These are phyloP conservation scores for Ophiobolus disseminans DNA, from an alignment of 2,329 filamentous ascomycete species.

Conservation along the genomic window DNA sequence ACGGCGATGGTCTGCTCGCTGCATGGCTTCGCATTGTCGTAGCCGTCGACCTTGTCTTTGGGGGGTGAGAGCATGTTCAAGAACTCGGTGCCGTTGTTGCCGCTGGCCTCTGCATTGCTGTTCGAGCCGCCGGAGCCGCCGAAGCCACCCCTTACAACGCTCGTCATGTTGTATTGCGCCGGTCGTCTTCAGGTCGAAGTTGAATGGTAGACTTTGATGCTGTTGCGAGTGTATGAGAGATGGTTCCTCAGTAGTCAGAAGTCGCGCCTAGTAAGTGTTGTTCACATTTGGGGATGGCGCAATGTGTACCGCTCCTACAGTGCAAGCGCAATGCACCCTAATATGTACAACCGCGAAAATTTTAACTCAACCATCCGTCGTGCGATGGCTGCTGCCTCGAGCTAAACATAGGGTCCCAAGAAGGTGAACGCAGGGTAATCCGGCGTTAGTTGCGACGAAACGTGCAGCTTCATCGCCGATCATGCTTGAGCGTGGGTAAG, in stretches of 20 bases:
- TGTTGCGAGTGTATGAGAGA: too few species aligned
- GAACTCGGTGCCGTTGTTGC: conserved; percentile 49
- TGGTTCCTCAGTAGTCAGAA: too few species aligned
- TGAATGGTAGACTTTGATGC: not conserved
- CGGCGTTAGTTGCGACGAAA: not conserved
- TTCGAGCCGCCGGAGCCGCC: conserved; percentile 29
- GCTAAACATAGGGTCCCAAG: not conserved
- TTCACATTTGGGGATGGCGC: too few species aligned
- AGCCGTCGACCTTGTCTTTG: conserved; percentile 42
- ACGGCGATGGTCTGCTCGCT: conserved; percentile 45
- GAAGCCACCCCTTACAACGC: conserved; percentile 26
- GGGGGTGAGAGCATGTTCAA: conserved; percentile 48
- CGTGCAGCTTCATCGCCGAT: not conserved
- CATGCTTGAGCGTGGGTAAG: not conserved
- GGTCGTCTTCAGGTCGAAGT: not conserved
- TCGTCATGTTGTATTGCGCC: conserved; percentile 18
- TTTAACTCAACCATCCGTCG: not conserved
- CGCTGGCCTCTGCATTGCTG: conserved; percentile 17
- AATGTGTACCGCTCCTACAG: not conserved
- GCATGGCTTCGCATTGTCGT: conserved; percentile 45
- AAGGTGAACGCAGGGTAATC: conserved; percentile 1
- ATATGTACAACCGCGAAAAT: not conserved
- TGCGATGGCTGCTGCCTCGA: not conserved
- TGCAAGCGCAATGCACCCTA: conserved; percentile 2
- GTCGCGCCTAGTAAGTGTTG: too few species aligned